Conservation (phyloP, 2,329 filamentous ascomycete species). For the Ascochyta clinopodiicola region DNA sequence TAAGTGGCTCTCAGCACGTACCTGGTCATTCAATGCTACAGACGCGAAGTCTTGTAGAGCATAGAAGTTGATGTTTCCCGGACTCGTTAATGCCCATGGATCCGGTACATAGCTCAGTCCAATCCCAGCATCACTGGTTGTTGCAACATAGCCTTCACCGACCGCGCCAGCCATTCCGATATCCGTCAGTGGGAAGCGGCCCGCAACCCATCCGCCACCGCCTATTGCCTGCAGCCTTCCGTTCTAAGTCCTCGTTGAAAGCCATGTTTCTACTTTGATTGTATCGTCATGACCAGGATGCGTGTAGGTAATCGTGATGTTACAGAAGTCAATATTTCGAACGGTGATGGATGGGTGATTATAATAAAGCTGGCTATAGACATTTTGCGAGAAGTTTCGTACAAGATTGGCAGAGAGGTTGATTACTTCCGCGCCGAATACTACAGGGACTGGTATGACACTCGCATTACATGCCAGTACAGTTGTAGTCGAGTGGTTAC, state of each 20-base stretch:
- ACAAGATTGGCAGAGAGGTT: slow-evolving; percentile 19
- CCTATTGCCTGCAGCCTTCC: slow-evolving; percentile 24
- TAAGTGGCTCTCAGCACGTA: slow-evolving; percentile 21
- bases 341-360: slow-evolving; percentile 15
- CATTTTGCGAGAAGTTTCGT: slow-evolving; percentile 19
- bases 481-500: not conserved
- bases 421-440: slow-evolving; percentile 22
- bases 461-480: slow-evolving; percentile 10
- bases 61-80: slow-evolving; percentile 28
- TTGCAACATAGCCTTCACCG: slow-evolving; percentile 26
- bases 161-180: slow-evolving; percentile 19
- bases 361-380: slow-evolving; percentile 14
- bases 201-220: slow-evolving; percentile 31
- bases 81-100: slow-evolving; percentile 11
- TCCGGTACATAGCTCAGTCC: not conserved
- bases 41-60: slow-evolving; percentile 41
- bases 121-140: slow-evolving; percentile 28
- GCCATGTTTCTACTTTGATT: slow-evolving; percentile 41
- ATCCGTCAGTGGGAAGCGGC: slow-evolving; percentile 18
- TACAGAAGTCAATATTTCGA: slow-evolving; percentile 40
- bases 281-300: slow-evolving; percentile 46
- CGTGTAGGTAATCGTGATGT: slow-evolving; percentile 48
- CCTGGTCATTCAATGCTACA: slow-evolving; percentile 38
- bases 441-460: slow-evolving; percentile 9
- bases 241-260: slow-evolving; percentile 38